Conservation (phyloP, 768 basidiomycete genomes). For the Punctularia strigosozonata region DNA sequence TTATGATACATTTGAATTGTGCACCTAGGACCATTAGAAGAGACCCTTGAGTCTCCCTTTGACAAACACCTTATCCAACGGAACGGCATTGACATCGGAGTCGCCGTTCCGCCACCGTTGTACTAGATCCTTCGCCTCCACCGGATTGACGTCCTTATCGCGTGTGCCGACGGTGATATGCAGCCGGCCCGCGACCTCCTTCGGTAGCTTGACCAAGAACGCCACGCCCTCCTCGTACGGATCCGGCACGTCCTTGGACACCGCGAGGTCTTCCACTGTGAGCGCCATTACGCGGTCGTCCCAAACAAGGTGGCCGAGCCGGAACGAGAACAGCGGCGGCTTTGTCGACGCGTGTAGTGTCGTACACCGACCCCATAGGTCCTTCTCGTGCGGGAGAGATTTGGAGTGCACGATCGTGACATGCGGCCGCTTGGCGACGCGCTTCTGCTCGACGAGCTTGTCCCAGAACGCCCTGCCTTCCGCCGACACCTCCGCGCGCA, state of each 20-base stretch:
- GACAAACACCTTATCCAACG: slow-evolving; percentile 15
- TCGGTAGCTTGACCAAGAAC: slow-evolving; percentile 36
- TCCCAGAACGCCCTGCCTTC: slow-evolving; percentile 34
- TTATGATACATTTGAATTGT: too few species aligned
- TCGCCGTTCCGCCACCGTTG: slow-evolving; percentile 33
- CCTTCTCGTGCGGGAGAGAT: slow-evolving; percentile 18
- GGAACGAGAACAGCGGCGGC: slow-evolving; percentile 49
- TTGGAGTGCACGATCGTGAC: slow-evolving; percentile 77
- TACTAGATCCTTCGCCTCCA: slow-evolving; percentile 64
- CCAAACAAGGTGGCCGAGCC: slow-evolving; percentile 56
- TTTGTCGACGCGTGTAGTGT: slow-evolving; percentile 22
- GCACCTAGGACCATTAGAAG: too few species aligned
- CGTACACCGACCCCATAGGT: slow-evolving; percentile 42
- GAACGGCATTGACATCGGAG: slow-evolving; percentile 15
- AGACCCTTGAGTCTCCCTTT: slow-evolving; percentile 21
- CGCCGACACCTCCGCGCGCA: slow-evolving; percentile 24
- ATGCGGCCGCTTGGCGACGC: slow-evolving; percentile 60
- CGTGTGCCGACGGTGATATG: slow-evolving; percentile 86
- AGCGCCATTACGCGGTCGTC: slow-evolving; percentile 73
- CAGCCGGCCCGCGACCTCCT: slow-evolving; percentile 35
- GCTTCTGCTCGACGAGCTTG: slow-evolving; percentile 26
- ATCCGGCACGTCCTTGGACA: slow-evolving; percentile 19
- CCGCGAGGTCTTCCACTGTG: slow-evolving; percentile 47
- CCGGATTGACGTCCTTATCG: slow-evolving; percentile 34
- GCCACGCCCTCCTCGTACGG: slow-evolving; percentile 25